These are phyloP conservation scores for Trichoderma erinaceum DNA, from an alignment of 495 filamentous ascomycete species.

Conservation along the genomic window DNA sequence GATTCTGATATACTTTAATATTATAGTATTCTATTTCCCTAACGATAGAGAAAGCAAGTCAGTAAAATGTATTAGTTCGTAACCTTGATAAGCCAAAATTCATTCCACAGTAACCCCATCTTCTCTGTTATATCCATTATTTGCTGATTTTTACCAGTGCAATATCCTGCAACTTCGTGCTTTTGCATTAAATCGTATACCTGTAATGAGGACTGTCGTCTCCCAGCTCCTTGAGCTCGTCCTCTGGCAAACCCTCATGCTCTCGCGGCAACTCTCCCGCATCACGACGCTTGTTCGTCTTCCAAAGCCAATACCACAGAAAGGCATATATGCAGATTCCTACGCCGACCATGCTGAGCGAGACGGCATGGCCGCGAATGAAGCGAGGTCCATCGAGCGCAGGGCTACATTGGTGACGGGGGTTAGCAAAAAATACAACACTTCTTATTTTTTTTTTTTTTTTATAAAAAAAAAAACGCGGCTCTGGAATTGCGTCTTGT, in stretches of 20 bases:
- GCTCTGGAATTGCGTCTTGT: not conserved
- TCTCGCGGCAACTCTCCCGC: constrained; percentile 49
- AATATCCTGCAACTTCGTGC: not conserved
- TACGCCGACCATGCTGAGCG: constrained; percentile 47
- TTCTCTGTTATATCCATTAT: too few relatives aligned
- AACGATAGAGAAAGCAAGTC: too few relatives aligned
- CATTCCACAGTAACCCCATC: too few relatives aligned
- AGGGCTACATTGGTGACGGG: constrained; percentile 20
- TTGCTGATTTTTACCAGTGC: not conserved
- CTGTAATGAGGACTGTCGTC: constrained; percentile 59
- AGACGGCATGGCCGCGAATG: constrained; percentile 49
- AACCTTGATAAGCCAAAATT: too few relatives aligned
- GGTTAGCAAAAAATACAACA: constrained; percentile 20
- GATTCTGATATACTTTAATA: too few relatives aligned
- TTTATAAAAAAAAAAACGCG: not conserved
- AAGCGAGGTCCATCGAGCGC: constrained; percentile 41
- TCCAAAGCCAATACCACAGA: constrained; percentile 50
- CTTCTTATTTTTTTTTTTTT: too few relatives aligned
- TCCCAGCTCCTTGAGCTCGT: constrained; percentile 62
- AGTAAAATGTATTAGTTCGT: too few relatives aligned
- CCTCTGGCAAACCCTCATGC: constrained; percentile 49
- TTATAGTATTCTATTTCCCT: too few relatives aligned
- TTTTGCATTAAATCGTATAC: constrained; percentile 45
- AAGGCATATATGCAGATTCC: constrained; percentile 40
- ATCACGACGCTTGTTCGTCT: constrained; percentile 50